These are phyloP conservation scores for Alternaria metachromatica DNA, from an alignment of 2,329 filamentous ascomycete genomes.

Conservation along the genomic window DNA sequence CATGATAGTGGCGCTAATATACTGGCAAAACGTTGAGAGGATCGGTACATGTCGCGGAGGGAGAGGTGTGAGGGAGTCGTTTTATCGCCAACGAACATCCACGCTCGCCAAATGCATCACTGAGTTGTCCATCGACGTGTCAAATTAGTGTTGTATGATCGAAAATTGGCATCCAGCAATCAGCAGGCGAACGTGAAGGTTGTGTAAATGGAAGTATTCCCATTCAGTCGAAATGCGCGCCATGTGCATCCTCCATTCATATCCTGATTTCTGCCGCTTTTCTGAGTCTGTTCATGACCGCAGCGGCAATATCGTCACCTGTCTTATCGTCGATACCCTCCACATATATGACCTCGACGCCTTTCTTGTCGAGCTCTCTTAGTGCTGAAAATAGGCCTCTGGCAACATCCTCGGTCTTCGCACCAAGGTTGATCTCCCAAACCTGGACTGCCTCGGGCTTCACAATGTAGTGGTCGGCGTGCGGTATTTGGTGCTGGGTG, in stretches of 20 bases:
- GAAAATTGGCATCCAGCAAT: neutral
- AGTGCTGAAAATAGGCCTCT: constrained; percentile 87
- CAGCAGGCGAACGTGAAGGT: neutral
- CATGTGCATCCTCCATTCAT: neutral
- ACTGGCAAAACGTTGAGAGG: neutral
- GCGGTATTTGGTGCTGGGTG: constrained; percentile 43
- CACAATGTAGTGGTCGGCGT: constrained; percentile 28
- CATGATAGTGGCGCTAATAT: neutral
- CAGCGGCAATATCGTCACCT: constrained; percentile 81
- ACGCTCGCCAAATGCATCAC: neutral
- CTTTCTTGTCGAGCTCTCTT: constrained; percentile 79
- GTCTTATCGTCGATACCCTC: constrained; percentile 77
- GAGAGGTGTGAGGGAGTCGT: neutral
- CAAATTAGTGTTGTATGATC: neutral
- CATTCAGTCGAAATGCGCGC: neutral
- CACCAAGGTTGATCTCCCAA: constrained; percentile 77
- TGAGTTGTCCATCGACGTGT: neutral
- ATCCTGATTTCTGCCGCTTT: constrained; percentile 53
- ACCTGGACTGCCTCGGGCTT: constrained; percentile 36
- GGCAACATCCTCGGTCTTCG: constrained; percentile 75
- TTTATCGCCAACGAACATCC: neutral
- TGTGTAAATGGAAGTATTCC: neutral
- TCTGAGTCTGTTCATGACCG: constrained; percentile 59
- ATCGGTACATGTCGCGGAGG: neutral
- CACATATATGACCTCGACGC: constrained; percentile 84